phyloP scores from a whole-genome alignment of 306 rosid species.

The Rosa persica region DNA sequence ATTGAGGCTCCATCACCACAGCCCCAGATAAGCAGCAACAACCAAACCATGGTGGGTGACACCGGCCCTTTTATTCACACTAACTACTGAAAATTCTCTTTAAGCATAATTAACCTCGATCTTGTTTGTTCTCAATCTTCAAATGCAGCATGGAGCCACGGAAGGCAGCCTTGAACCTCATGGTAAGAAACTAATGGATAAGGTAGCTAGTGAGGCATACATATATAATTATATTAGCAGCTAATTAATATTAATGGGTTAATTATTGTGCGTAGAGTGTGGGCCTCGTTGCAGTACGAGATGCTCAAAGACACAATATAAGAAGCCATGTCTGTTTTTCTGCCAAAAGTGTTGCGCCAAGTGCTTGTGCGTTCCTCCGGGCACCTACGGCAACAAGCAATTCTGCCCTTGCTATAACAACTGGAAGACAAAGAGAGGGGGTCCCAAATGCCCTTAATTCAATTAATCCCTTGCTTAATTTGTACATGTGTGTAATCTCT shows the following conservation, averaged over 20 bases:
- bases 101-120: neutral
- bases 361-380: constrained; percentile 81
- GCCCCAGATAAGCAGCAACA: constrained; percentile 32
- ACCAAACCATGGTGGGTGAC: constrained; percentile 33
- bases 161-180: constrained; percentile 79
- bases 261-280: constrained; percentile 44
- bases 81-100: too few relatives aligned
- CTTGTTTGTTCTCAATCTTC: constrained; percentile 6
- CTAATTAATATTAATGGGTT: neutral
- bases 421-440: constrained; percentile 87
- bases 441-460: constrained; percentile 80
- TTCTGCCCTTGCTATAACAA: constrained; percentile 74
- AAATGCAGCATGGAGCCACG: constrained; percentile 51
- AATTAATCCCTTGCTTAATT: too few relatives aligned
- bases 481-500: neutral
- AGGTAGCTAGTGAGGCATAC: neutral
- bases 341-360: constrained; percentile 68
- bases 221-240: neutral
- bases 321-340: constrained; percentile 77
- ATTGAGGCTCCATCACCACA: constrained; percentile 55
- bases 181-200: constrained; percentile 29
- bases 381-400: constrained; percentile 74
- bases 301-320: constrained; percentile 70
- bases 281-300: constrained; percentile 50
- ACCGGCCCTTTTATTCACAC: neutral